Conservation (phyloP, 768 basidiomycete species). For the Psilocybe cubensis region DNA sequence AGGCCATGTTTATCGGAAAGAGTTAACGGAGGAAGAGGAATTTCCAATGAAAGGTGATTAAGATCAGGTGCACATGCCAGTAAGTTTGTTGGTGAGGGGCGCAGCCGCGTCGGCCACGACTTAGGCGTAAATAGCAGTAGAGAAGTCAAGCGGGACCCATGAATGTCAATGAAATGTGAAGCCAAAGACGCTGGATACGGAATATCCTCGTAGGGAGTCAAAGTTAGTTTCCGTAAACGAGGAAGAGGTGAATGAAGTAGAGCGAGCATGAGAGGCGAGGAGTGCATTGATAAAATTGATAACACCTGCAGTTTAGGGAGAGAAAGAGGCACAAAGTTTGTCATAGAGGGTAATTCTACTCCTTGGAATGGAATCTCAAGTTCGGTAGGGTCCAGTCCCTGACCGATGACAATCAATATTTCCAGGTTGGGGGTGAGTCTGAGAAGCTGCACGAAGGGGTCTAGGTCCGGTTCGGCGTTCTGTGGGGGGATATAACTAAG, state of each 20-base stretch:
- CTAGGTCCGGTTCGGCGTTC: conserved; percentile 42
- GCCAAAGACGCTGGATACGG: conserved; percentile 60
- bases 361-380: conserved; percentile 36
- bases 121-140: conserved; percentile 72
- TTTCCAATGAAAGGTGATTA: conserved; percentile 74
- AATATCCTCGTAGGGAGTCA: conserved; percentile 77
- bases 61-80: conserved; percentile 56
- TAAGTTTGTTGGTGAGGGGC: conserved; percentile 53
- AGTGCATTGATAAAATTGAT: conserved; percentile 66
- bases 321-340: conserved; percentile 46
- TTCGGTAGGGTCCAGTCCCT: conserved; percentile 59
- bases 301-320: conserved; percentile 64
- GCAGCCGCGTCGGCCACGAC: conserved; percentile 64
- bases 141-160: conserved; percentile 61
- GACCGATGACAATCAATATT: conserved; percentile 64
- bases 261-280: conserved; percentile 62
- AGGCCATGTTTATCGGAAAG: conserved; percentile 45
- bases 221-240: conserved; percentile 59
- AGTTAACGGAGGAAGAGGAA: conserved; percentile 58
- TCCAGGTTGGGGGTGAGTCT: conserved; percentile 59
- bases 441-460: conserved; percentile 62
- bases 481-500: conserved; percentile 50
- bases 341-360: conserved; percentile 30
- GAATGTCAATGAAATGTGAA: conserved; percentile 59
- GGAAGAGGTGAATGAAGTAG: conserved; percentile 67